A percentile compares a stretch with the other conserved stretches of the same genome.
These are phyloP conservation scores for Sporodiniella umbellata DNA, from an alignment of 371 early-diverging fungal genomes.

Conservation along the genomic window DNA sequence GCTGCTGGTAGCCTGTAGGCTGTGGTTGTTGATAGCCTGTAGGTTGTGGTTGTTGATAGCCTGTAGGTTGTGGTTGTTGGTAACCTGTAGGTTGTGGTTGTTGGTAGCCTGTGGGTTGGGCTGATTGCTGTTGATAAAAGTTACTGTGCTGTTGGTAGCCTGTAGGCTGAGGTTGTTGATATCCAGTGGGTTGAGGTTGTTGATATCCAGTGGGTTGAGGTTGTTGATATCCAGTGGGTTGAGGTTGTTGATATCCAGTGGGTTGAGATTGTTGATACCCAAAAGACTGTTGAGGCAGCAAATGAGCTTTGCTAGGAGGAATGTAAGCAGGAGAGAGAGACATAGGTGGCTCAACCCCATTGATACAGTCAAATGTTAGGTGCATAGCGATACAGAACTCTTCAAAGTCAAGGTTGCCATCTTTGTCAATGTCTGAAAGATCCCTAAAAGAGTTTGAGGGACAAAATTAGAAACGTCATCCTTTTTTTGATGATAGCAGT, in stretches of 20 bases:
- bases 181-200: constrained; percentile 43
- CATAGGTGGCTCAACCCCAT: constrained; percentile 53
- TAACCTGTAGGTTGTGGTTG: constrained; percentile 40
- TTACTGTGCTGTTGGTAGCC: constrained; percentile 23
- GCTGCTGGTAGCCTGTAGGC: constrained; percentile 17
- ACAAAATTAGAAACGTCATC: not conserved
- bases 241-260: constrained; percentile 17
- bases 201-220: constrained; percentile 35
- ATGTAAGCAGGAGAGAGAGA: constrained; percentile 27
- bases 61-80: constrained; percentile 38
- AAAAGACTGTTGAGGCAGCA: constrained; percentile 14
- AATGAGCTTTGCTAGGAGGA: constrained; percentile 27
- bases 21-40: constrained; percentile 13
- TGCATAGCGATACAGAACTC: constrained; percentile 88
- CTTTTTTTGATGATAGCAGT: not conserved
- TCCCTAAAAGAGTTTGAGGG: constrained; percentile 47
- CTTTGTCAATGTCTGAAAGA: constrained; percentile 86
- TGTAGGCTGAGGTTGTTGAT: constrained; percentile 19
- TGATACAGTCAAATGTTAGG: constrained; percentile 66
- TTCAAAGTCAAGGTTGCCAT: constrained; percentile 85
- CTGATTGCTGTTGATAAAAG: constrained; percentile 20
- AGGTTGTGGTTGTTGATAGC: constrained; percentile 23
- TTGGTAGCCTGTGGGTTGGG: constrained; percentile 31
- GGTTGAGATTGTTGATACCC: constrained; percentile 31
- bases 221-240: constrained; percentile 25